Evolutionary conservation across 768 basidiomycete genomes (phyloP), one percentile per base, ranked within the genome.

Genomic region (Suillus clintonianus): DNA sequence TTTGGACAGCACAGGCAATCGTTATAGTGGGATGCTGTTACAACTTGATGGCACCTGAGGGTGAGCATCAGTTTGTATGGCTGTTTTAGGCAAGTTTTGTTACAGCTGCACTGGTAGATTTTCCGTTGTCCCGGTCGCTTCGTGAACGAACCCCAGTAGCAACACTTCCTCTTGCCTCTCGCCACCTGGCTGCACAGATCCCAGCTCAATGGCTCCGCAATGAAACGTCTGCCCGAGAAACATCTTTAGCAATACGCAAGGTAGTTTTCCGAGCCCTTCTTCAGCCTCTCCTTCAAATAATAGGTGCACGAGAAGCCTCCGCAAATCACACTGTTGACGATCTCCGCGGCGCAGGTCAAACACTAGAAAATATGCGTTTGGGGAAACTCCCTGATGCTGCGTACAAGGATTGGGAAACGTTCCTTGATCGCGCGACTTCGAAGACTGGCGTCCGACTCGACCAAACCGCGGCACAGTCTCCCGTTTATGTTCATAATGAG

Each of bases 1-100:
- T 11, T 45, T 91, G 89, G 90, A 74, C 68, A 48, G 80, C 86
- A 5, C 77, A 79, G 17, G 86, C 79, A 3, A 78, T 85, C 1
- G 81, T 90, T 48, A 81, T 86, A 9, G 90, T 92, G 17, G 90
- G 91, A 4, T 93, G 91, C 65, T 93, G 91, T 72, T 93, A 92
- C 73, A 92, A 92, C 70, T 79, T 90, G 65, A 82, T 92, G 77
- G 75, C 78, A 36, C 75, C 81, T 13, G 72, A 79, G 69, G 88
- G 89, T 73, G 51, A 42, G 75, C 45, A 22, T 9, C 11, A 27
- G 34, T 53, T 32, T 50, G 39, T 62, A 17, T 51, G 55, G 42
- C 9, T 54, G 37, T 45, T 47, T 30, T 30, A 45, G 34, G 54
- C 53, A 50, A 64, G 36, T 51, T 65, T 57, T 65, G 62, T 32